These are phyloP conservation scores for Earliella scabrosa DNA, from an alignment of 1,284 basidiomycete genomes.

Conservation along the genomic window DNA sequence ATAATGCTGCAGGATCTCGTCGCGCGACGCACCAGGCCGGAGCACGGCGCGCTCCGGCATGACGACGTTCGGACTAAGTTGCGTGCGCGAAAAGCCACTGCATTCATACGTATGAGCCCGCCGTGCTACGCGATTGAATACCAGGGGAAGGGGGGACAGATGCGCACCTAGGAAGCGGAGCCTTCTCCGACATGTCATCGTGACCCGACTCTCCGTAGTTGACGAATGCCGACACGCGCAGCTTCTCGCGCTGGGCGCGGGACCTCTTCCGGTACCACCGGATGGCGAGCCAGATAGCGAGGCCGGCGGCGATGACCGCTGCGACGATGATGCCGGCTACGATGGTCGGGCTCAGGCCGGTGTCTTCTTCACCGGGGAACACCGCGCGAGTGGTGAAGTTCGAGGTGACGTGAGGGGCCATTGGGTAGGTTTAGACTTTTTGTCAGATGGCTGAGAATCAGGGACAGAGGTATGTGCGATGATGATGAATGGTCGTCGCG, in stretches of 20 bases:
- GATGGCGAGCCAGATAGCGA: conserved; percentile 47
- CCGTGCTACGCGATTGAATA: background rate
- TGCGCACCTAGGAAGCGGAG: conserved; percentile 21
- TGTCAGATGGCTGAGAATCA: too few relatives aligned
- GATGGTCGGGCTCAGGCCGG: conserved; percentile 38
- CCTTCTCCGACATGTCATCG: conserved; percentile 37
- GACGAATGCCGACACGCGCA: conserved; percentile 48
- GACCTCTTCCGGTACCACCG: conserved; percentile 44
- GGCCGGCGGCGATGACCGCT: conserved; percentile 41
- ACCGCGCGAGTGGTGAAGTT: conserved; percentile 8
- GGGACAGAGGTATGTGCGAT: background rate
- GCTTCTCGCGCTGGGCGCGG: conserved; percentile 40
- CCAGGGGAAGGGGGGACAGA: conserved; percentile 1
- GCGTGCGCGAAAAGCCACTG: conserved; percentile 46
- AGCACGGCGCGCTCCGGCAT: conserved; percentile 55
- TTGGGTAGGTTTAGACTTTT: conserved; percentile 3
- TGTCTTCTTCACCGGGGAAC: conserved; percentile 5
- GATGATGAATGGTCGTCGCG: background rate
- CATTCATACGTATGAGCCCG: conserved; percentile 11
- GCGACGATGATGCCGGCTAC: conserved; percentile 53
- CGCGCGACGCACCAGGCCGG: conserved; percentile 39
- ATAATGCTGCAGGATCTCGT: conserved; percentile 52
- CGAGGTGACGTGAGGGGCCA: conserved; percentile 15
- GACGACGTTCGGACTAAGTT: conserved; percentile 48
- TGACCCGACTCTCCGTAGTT: conserved; percentile 46